Percentiles rank a stretch among this genome's conserved stretches.
Evolutionary conservation across 192 early-diverging fungal genomes (phyloP).

Genomic region (Entomortierella lignicola): DNA sequence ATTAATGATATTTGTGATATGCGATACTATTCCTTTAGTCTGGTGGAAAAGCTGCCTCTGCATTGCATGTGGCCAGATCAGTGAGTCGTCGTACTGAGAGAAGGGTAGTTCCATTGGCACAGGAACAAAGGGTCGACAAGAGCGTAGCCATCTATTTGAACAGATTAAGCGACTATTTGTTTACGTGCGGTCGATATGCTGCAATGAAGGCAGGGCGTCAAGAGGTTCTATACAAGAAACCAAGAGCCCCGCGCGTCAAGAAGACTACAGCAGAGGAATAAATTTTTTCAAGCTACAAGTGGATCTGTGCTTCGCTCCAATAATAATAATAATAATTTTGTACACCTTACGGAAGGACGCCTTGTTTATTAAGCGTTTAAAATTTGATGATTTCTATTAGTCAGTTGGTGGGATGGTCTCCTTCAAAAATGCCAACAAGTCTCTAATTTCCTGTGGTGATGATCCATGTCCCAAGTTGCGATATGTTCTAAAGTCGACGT

Average conservation of each 20-base stretch:
- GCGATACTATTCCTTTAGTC: conserved; percentile 73
- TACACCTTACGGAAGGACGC: no score
- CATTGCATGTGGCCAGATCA: conserved; percentile 83
- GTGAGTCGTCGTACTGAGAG: conserved; percentile 88
- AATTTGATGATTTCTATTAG: no score
- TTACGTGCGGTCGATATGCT: conserved; percentile 84
- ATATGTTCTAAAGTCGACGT: conserved; percentile 83
- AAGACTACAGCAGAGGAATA: conserved; percentile 15
- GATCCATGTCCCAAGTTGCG: conserved; percentile 80
- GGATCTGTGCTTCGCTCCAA: no score
- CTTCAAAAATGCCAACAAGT: conserved; percentile 76
- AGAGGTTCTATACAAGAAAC: conserved; percentile 80
- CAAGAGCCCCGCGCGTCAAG: conserved; percentile 29
- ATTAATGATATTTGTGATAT: neutral
- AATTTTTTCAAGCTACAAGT: neutral
- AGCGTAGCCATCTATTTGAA: conserved; percentile 76
- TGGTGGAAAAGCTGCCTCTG: conserved; percentile 83
- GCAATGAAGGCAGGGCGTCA: conserved; percentile 74
- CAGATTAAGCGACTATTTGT: conserved; percentile 88
- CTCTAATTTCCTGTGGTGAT: conserved; percentile 74
- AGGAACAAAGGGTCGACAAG: conserved; percentile 66
- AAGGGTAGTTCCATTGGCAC: conserved; percentile 74
- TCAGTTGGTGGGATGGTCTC: conserved; percentile 56
- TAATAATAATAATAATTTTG: no score
- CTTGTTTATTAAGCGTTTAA: no score